phyloP scores from a whole-genome alignment of 805 yeast species.

The Ogataea glucozyma region DNA sequence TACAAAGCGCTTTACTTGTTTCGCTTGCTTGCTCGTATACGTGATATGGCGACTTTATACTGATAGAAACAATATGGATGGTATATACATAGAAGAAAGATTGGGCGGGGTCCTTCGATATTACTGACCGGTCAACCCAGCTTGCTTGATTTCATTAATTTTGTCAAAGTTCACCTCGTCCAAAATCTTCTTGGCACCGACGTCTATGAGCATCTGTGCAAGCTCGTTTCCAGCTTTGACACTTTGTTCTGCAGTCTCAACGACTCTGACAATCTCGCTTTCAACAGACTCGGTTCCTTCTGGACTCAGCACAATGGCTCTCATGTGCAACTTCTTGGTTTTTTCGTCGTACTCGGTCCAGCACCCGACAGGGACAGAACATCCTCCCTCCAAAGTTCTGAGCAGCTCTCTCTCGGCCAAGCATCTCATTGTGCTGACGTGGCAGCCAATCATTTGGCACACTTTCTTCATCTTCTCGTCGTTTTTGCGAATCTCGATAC shows the following conservation, averaged over 20 bases:
- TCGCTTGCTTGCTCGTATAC: too few relatives aligned
- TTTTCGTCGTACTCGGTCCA: constrained; percentile 49
- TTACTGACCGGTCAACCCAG: constrained; percentile 30
- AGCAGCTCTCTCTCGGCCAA: constrained; percentile 84
- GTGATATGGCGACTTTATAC: too few relatives aligned
- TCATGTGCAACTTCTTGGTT: constrained; percentile 50
- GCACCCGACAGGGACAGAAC: constrained; percentile 97
- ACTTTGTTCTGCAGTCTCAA: constrained; percentile 56
- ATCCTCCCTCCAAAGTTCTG: constrained; percentile 93
- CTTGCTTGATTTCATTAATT: constrained; percentile 46
- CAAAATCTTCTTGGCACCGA: constrained; percentile 83
- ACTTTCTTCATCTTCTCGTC: constrained; percentile 61
- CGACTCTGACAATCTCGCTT: constrained; percentile 43
- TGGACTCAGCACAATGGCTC: constrained; percentile 78
- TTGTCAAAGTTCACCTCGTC: constrained; percentile 76
- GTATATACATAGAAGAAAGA: constrained; percentile 5
- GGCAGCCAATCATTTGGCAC: constrained; percentile 64
- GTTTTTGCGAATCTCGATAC: constrained; percentile 78
- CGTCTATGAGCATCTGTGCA: constrained; percentile 63
- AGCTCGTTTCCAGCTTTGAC: constrained; percentile 66
- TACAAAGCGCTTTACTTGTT: too few relatives aligned
- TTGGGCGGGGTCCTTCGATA: background rate
- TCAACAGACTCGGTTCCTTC: constrained; percentile 77
- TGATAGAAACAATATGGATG: background rate
- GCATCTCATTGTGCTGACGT: constrained; percentile 70